Evolutionary conservation across 306 rosid species (phyloP).

Genomic region (Fragaria iinumae): DNA sequence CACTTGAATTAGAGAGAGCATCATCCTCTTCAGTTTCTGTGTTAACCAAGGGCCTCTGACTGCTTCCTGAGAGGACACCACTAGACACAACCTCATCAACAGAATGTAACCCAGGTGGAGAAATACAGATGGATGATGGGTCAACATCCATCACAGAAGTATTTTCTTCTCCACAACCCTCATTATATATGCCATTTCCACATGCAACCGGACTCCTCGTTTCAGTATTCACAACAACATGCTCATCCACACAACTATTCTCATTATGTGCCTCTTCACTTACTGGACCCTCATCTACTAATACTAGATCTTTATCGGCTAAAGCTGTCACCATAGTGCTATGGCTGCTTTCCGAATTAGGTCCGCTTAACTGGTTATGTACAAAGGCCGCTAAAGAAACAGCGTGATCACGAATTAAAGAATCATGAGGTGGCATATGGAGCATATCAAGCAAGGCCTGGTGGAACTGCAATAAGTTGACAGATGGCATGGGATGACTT

Average conservation of each 20-base stretch:
- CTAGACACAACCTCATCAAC: conserved; percentile 50
- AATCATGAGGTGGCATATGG: conserved; percentile 77
- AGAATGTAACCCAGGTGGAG: conserved; percentile 48
- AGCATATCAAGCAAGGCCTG: conserved; percentile 56
- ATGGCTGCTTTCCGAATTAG: conserved; percentile 38
- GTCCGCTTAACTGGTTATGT: conserved; percentile 54
- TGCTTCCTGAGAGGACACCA: conserved; percentile 18
- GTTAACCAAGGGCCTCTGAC: conserved; percentile 21
- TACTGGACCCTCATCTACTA: conserved; percentile 17
- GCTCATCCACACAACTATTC: conserved; percentile 33
- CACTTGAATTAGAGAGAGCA: conserved; percentile 22
- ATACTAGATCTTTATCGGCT: conserved; percentile 17
- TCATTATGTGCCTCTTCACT: conserved; percentile 25
- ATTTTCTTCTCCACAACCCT: conserved; percentile 38
- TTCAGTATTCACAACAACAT: conserved; percentile 18
- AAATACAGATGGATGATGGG: conserved; percentile 47
- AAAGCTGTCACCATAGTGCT: conserved; percentile 25
- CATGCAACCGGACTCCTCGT: conserved; percentile 15
- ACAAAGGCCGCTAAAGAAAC: conserved; percentile 70
- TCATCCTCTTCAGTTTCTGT: conserved; percentile 31
- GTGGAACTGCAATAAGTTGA: conserved; percentile 65
- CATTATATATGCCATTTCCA: conserved; percentile 27
- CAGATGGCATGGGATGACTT: conserved; percentile 49
- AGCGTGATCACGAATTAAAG: conserved; percentile 77
- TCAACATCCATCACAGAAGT: conserved; percentile 58